Base-by-base conservation (phyloP, 495 filamentous ascomycete genomes). In the Achaetomiella virescens region DNA sequence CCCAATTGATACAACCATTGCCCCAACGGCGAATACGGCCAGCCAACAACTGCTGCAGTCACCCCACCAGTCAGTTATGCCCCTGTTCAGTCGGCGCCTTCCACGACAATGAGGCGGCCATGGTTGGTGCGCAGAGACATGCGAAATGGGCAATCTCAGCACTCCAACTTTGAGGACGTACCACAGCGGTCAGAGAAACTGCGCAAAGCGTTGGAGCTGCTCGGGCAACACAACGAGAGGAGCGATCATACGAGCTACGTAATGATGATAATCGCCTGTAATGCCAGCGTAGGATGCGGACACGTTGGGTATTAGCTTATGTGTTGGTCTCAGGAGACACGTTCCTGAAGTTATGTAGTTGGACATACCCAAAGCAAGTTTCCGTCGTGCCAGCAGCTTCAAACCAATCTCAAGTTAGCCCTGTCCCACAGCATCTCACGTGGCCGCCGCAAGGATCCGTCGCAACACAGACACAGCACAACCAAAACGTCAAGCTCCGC, bases 81-180 rank as follows among this genome's bases (percentile, higher is more conserved):
- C 20, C 45, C 61, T 1, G 44, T 50, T 12, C 52, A 52, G 53
- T 60, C 35, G 48, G 55, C 22, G 21, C 38, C 18, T 62, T 50
- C 57, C 8, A 68, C 77, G 0, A n/a, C n/a, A 90, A 97, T 66
- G 90, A 96, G 64, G 77, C 82, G 57, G 75, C 88, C 3, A 88
- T 96, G 29, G 64, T 79, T 2, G 77, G 81, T 56, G 93, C 93
- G 10, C 90, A 96, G 67, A 98, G 97, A 62, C 93, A 96, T 74
- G 92, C 93, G 0, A 90, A 86, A 64, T 98, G 91, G 91, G 95
- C 93, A 0, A 91, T 97, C 31, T 97, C 93, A 20, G 93, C 93
- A 6, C 72, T 98, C n/a, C 49, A 93, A 95, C 66, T 98, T 97
- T 70, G 93, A 98, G 64, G 93, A 98, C 72, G 86, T 96, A 10